Base-by-base conservation (phyloP, 2,329 filamentous ascomycete species). In the Epicoccum nigrum region DNA sequence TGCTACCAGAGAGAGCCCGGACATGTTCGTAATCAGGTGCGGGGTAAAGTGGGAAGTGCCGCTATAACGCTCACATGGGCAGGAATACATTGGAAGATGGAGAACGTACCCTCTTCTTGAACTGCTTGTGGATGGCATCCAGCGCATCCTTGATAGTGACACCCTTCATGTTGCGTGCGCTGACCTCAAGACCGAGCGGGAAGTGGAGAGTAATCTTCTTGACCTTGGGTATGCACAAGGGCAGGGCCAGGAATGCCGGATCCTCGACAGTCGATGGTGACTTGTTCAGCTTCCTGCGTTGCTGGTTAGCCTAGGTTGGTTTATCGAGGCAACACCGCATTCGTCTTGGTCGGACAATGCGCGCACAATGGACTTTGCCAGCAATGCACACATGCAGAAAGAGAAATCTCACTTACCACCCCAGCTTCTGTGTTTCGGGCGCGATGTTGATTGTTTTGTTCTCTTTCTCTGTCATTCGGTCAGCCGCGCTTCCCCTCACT, bases 91-190 rank as follows among this genome's bases (percentile, higher is more conserved):
- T 27, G 27, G 25, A 21, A n/a, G n/a, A 21, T 13, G 16, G 30
- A 31, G 27, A 35, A 74, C 85, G 65, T 77, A 92, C 93, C 84
- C 92, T 88, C 86, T 97, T 97, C 84, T 95, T 96, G 82, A 90
- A 96, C 65, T 89, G 85, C 82, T 96, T 97, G 83, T 96, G 82
- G 77, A 97, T 97, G 68, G 91, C 93, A 74, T 97, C 92, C 74
- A 96, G 74, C 51, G 92, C 92, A 76, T 97, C 93, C 81, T 97
- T 97, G 82, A 97, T 93, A 50, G 93, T 97, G 63, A 97, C 92
- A 49, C 93, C 93, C 76, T 92, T 93, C 66, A 92, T 79, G 77
- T 97, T 97, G 69, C 93, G 85, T 70, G 92, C 93, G 25, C 88
- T 90, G 62, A 97, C 89, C 70, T 93, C 87, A 48, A 94, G 83